phyloP scores from a whole-genome alignment of 106 monocot species.

The Hemerocallis citrina region DNA sequence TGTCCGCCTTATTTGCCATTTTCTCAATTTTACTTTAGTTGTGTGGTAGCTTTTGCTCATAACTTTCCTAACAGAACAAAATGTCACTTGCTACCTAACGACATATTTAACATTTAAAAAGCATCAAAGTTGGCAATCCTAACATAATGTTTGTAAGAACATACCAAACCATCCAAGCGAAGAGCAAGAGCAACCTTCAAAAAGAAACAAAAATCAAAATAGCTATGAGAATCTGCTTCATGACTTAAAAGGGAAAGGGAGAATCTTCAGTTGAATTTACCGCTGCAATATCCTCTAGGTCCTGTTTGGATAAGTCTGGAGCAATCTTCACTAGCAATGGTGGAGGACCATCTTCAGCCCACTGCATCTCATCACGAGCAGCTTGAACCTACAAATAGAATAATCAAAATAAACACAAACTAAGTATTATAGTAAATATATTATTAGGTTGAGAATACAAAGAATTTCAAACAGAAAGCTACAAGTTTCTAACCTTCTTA shows the following conservation, averaged over 20 bases:
- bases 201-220: conserved; percentile 14
- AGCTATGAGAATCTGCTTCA: conserved; percentile 3
- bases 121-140: too few relatives aligned
- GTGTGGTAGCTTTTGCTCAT: too few relatives aligned
- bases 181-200: conserved; percentile 84
- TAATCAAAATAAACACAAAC: not conserved
- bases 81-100: too few relatives aligned
- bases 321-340: conserved; percentile 98
- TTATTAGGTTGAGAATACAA: not conserved
- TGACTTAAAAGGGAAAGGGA: not conserved
- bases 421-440: not conserved
- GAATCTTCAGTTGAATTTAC: conserved; percentile 27
- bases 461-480: not conserved
- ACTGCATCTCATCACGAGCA: conserved; percentile 99
- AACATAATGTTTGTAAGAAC: conserved; percentile 6
- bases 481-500: conserved; percentile 50
- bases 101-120: too few relatives aligned
- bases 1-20: too few relatives aligned
- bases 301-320: conserved; percentile 93
- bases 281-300: conserved; percentile 97
- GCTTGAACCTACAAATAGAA: conserved; percentile 67
- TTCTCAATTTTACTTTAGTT: too few relatives aligned
- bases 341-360: conserved; percentile 98
- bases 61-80: too few relatives aligned
- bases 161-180: conserved; percentile 93